Base-by-base conservation (phyloP, 2,329 filamentous ascomycete genomes). In the Sclerotinia borealis region DNA sequence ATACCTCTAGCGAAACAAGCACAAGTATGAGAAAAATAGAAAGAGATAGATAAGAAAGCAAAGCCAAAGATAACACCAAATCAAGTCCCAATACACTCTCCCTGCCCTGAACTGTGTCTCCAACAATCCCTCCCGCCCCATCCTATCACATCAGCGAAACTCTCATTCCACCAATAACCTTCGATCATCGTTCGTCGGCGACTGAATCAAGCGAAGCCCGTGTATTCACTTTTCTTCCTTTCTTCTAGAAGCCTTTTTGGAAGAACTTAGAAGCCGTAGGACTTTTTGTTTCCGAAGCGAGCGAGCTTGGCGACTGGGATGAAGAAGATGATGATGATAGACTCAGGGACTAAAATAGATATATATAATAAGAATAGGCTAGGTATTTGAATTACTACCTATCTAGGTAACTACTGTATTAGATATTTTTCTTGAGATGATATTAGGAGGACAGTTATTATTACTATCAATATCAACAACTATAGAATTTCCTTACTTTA, bases 101-200 rank as follows among this genome's bases (percentile, higher is more conserved):
- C 48, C 49, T 51, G n/a, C 10, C n/a, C 29, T 19, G 34, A 51
- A 34, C 48, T 36, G 48, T 51, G 48, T 29, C 49, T 29, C 49
- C 34, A 29, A 31, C 34, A 34, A 51, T 34, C 49, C 31, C 29
- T 51, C 49, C 29, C 22, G 49, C 49, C 41, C 8, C 43, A 39
- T 37, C 51, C 48, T 13, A 25, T 11, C 36, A 54, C 37, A 9
- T 61, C 59, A 49, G 59, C 59, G 22, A 45, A 61, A 61, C 29
- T 22, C 3, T 13, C 29, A 56, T 15, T 61, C 39, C 59, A 25
- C 59, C 59, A 61, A 61, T 61, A 6, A 22, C 19, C 22, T 9
- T 2, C 11, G 13, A 1, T 13, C 6, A 52, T 22, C 1, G 3
- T 50, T 22, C 47, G 1, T 10, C 17, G 17, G 1, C 4, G 4